Percentiles rank a stretch among this genome's conserved stretches.
Evolutionary conservation across 306 rosid species (phyloP).

Genomic region (Prunus fruticosa): DNA sequence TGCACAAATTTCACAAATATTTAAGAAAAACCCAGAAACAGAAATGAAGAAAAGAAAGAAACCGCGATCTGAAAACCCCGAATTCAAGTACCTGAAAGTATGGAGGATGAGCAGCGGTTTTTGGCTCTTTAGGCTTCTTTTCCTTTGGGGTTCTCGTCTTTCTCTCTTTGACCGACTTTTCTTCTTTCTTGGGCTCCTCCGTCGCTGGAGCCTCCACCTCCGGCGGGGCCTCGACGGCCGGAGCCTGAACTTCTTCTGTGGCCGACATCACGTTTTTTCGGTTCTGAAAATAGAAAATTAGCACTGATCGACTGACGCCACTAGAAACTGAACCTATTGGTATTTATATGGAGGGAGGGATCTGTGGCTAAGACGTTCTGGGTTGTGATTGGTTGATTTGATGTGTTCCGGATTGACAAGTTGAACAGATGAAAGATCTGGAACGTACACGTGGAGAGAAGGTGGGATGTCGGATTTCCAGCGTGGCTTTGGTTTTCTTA

Average conservation of each 20-base stretch:
- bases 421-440: constrained; percentile 26
- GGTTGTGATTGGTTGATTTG: constrained; percentile 29
- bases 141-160: constrained; percentile 47
- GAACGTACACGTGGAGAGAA: constrained; percentile 53
- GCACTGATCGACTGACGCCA: background rate
- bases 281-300: background rate
- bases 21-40: background rate
- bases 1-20: background rate
- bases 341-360: constrained; percentile 28
- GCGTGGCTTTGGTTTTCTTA: constrained; percentile 1
- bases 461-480: constrained; percentile 26
- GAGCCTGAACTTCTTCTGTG: constrained; percentile 28
- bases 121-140: constrained; percentile 53
- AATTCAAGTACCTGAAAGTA: constrained; percentile 61
- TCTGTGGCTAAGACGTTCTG: constrained; percentile 17
- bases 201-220: constrained; percentile 24
- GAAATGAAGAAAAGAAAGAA: background rate
- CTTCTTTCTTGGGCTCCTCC: constrained; percentile 32
- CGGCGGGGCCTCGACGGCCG: constrained; percentile 28
- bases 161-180: constrained; percentile 45
- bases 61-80: background rate
- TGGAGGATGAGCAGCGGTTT: constrained; percentile 73
- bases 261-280: constrained; percentile 37
- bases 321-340: accelerated
- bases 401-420: constrained; percentile 39